Evolutionary conservation across 495 filamentous ascomycete species (phyloP).

Genomic region (Neurospora sp.): DNA sequence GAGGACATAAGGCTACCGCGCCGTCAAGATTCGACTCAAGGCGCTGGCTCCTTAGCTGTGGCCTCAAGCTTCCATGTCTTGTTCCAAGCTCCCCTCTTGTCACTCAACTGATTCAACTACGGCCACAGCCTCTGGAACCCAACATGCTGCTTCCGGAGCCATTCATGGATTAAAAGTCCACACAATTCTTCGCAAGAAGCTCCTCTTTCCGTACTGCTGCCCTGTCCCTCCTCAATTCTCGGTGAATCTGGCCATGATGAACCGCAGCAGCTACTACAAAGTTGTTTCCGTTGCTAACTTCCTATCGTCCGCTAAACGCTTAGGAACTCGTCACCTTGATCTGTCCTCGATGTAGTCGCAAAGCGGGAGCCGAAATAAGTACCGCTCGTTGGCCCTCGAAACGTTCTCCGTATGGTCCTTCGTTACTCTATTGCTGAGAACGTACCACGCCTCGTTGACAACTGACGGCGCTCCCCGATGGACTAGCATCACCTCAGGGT

Average conservation of each 20-base stretch:
- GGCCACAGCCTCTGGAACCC: neutral
- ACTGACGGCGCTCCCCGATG: neutral
- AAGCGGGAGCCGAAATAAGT: neutral
- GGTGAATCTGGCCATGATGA: neutral
- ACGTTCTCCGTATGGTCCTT: neutral
- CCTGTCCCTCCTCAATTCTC: neutral
- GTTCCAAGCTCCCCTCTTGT: neutral
- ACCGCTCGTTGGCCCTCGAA: neutral
- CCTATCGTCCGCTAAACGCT: neutral
- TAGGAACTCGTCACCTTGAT: neutral
- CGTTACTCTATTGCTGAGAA: neutral
- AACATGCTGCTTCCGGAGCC: neutral
- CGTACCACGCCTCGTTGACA: neutral
- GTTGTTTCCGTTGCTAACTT: neutral
- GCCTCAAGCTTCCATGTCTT: neutral
- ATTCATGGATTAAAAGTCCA: neutral
- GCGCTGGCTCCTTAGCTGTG: neutral
- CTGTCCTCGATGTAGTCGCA: neutral
- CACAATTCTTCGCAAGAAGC: neutral
- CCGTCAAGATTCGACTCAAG: neutral
- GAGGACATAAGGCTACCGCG: neutral
- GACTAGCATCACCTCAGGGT: neutral
- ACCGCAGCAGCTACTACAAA: neutral
- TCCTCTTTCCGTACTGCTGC: neutral
- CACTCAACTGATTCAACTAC: neutral